These are phyloP conservation scores for Naganishia randhawae DNA, from an alignment of 768 basidiomycete species.

Conservation along the genomic window DNA sequence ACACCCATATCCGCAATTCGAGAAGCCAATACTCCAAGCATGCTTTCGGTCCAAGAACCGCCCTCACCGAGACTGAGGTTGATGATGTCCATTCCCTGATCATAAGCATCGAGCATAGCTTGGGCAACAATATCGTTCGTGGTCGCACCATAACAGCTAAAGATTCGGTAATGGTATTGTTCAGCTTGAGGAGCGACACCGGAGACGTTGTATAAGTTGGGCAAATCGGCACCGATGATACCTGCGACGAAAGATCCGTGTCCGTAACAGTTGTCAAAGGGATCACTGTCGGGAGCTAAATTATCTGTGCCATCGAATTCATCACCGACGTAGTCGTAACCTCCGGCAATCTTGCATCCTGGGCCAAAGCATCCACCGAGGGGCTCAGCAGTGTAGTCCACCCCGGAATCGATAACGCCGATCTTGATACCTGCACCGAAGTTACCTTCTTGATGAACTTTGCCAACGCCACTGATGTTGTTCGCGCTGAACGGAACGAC, in stretches of 20 bases:
- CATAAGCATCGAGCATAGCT: conserved; percentile 54
- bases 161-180: conserved; percentile 57
- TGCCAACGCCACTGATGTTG: conserved; percentile 61
- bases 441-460: conserved; percentile 62
- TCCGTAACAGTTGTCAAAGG: conserved; percentile 45
- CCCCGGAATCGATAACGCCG: conserved; percentile 56
- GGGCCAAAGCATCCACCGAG: conserved; percentile 51
- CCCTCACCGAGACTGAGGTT: conserved; percentile 63
- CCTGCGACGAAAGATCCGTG: conserved; percentile 54
- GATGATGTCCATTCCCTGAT: conserved; percentile 62
- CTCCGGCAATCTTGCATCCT: conserved; percentile 50
- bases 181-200: conserved; percentile 66
- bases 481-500: conserved; percentile 37
- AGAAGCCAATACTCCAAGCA: conserved; percentile 59
- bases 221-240: conserved; percentile 60
- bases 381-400: conserved; percentile 47
- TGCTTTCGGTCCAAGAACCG: conserved; percentile 64
- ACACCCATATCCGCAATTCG: conserved; percentile 60
- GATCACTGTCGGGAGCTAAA: conserved; percentile 44
- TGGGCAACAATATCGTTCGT: conserved; percentile 52
- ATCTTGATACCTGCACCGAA: conserved; percentile 66
- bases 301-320: conserved; percentile 39
- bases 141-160: conserved; percentile 59
- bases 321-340: conserved; percentile 49
- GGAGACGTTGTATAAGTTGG: conserved; percentile 63